Conservation (phyloP, 441 rosid species). For the Populus hybrid region DNA sequence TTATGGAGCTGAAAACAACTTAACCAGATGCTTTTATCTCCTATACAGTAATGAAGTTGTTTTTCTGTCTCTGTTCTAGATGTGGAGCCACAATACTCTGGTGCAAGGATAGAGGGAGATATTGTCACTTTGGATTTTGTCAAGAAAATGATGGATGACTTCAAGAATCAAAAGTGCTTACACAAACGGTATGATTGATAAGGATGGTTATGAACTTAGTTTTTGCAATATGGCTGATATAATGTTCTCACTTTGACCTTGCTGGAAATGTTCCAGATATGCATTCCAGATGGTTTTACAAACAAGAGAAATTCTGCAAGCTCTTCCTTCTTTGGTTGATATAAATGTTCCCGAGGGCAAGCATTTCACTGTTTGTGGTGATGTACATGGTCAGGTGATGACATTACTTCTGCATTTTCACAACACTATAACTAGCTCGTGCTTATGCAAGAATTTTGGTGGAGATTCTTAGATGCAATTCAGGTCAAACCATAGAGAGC, state of each 20-base stretch:
- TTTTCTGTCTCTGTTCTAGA: conserved; percentile 44
- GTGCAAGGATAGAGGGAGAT: conserved; percentile 91
- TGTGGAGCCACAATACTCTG: conserved; percentile 94
- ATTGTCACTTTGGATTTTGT: conserved; percentile 84
- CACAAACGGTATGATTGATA: conserved; percentile 63
- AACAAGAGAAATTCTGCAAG: conserved; percentile 69
- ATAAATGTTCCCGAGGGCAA: conserved; percentile 63
- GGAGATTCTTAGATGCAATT: conserved; percentile 4
- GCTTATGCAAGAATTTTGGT: not conserved
- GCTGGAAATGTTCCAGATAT: conserved; percentile 50
- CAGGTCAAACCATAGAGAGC: not conserved
- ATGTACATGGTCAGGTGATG: conserved; percentile 98
- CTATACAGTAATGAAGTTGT: conserved; percentile 8
- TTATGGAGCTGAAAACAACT: conserved; percentile 7
- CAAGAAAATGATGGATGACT: conserved; percentile 90
- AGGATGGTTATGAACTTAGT: conserved; percentile 17
- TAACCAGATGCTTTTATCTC: not conserved
- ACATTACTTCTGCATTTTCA: conserved; percentile 8
- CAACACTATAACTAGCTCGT: not conserved
- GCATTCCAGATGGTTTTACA: conserved; percentile 94
- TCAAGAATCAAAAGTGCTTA: conserved; percentile 78
- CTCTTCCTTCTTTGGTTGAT: conserved; percentile 83
- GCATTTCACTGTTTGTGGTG: conserved; percentile 94
- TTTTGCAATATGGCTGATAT: not conserved
- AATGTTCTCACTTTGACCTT: conserved; percentile 14